A percentile compares a stretch with the other conserved stretches of the same genome.
Conservation (phyloP, 2,329 filamentous ascomycete genomes). For the Clarireedia monteithiana region DNA sequence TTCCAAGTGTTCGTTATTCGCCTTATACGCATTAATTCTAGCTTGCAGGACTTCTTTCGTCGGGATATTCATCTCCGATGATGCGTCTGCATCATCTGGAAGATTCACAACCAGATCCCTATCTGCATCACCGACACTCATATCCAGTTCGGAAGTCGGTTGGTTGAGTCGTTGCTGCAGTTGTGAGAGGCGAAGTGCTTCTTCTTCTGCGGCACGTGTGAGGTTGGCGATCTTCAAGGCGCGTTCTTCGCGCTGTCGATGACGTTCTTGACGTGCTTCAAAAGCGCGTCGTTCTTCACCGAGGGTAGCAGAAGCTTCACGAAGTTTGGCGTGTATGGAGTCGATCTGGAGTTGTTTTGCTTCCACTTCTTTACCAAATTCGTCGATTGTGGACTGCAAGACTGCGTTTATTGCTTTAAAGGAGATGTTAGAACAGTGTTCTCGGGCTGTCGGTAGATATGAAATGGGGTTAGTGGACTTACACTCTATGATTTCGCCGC, state of each 20-base stretch:
- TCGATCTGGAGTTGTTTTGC: slow-evolving; percentile 81
- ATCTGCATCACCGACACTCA: slow-evolving; percentile 32
- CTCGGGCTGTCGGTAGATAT: too few relatives aligned
- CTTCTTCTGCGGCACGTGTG: slow-evolving; percentile 62
- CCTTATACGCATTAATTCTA: slow-evolving; percentile 60
- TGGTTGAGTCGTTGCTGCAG: slow-evolving; percentile 41
- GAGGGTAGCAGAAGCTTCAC: slow-evolving; percentile 70
- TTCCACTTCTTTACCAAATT: slow-evolving; percentile 74
- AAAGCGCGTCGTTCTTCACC: slow-evolving; percentile 68
- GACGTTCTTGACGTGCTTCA: slow-evolving; percentile 60
- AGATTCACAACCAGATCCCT: slow-evolving; percentile 23
- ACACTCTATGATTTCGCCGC: slow-evolving; percentile 74
- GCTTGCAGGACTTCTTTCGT: slow-evolving; percentile 55
- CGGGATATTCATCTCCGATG: slow-evolving; percentile 35
- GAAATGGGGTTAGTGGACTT: slow-evolving; percentile 33
- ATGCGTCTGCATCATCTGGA: background rate
- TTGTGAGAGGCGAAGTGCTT: slow-evolving; percentile 47
- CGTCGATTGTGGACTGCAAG: slow-evolving; percentile 67
- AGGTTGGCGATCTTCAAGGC: slow-evolving; percentile 72
- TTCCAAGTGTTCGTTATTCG: slow-evolving; percentile 59
- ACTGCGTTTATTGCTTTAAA: slow-evolving; percentile 69
- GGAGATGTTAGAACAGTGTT: background rate
- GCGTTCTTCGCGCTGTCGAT: slow-evolving; percentile 55
- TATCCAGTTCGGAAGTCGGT: slow-evolving; percentile 46
- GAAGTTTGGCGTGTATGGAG: slow-evolving; percentile 70